Evolutionary conservation across 2,329 filamentous ascomycete species (phyloP), one percentile per base, ranked within the genome.

Genomic region (Colletotrichum lini): DNA sequence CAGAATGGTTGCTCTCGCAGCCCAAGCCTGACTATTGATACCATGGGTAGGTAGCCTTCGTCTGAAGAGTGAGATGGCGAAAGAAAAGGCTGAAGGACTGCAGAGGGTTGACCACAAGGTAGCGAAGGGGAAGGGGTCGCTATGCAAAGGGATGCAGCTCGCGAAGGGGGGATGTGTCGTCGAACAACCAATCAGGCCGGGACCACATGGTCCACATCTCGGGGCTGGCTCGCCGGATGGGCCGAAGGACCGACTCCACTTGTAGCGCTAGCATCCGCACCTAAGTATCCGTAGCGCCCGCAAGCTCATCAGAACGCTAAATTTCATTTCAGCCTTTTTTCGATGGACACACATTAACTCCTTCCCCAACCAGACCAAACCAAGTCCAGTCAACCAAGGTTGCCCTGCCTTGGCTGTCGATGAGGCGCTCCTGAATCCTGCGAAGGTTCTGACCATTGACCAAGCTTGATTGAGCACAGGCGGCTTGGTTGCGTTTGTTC

Each of bases 381-480:
- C n/a, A 12, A 12, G 58, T 21, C 30, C 35, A 21, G 35, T 57
- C 10, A 16, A 2, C 6, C 8, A 7, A n/a, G 13, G 9, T 21
- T 49, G 26, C 13, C 18, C 44, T 26, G 3, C 44, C 49, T 47
- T 49, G 44, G 30, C 44, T 45, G 42, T 49, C 16, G 26, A 49
- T 35, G 16, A 10, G 57, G 18, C 13, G 57, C 35, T 38, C 35
- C 35, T 10, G 35, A 18, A n/a, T 47, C 44, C 57, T 59, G 42
- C 57, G 42, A 47, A 59, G 57, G 10, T 47, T 59, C 35, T 38
- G 35, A 38, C 35, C 35, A 10, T 40, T 38, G 57, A 60, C 26
- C 23, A 21, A 61, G 44, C 58, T 23, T 49, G 30, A 61, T 23
- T 49, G 30, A 61, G 58, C 44, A 50, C n/a, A 50, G 58, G 38